Conservation (phyloP, 306 rosid genomes). For the Ceratonia siliqua region DNA sequence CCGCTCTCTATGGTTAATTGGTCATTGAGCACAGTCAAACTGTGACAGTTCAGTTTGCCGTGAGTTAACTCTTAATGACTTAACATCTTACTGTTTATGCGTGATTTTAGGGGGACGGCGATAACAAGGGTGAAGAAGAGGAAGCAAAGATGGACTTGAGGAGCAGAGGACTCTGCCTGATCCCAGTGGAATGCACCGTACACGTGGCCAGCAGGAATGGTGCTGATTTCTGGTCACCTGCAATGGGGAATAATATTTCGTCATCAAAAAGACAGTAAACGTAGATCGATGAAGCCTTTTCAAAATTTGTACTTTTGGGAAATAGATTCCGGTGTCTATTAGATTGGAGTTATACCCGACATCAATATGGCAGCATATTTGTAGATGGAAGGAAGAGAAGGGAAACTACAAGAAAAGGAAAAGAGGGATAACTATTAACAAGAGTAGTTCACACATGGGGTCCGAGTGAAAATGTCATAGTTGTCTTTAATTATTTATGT, state of each 20-base stretch:
- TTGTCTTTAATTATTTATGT: constrained; percentile 39
- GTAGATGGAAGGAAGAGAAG: constrained; percentile 36
- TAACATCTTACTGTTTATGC: neutral
- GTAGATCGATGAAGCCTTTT: neutral
- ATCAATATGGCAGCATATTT: constrained; percentile 29
- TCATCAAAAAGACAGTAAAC: constrained; percentile 31
- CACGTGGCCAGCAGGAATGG: constrained; percentile 73
- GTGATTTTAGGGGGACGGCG: constrained; percentile 48
- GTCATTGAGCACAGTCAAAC: constrained; percentile 28
- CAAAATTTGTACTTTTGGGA: constrained; percentile 30
- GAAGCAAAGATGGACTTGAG: constrained; percentile 42
- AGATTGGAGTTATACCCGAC: constrained; percentile 32
- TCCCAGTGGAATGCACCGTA: constrained; percentile 69
- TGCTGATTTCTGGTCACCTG: constrained; percentile 93
- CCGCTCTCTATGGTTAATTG: constrained; percentile 17
- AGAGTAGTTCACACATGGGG: constrained; percentile 37
- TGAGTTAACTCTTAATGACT: constrained; percentile 36
- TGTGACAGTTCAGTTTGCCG: no score
- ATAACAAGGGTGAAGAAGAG: constrained; percentile 22
- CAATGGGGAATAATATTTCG: constrained; percentile 41
- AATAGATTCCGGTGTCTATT: constrained; percentile 36
- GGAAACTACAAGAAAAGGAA: constrained; percentile 37
- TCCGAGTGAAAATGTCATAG: constrained; percentile 38
- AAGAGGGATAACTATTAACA: constrained; percentile 34
- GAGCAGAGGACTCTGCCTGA: constrained; percentile 74